These are phyloP conservation scores for Tricholoma sp. DNA, from an alignment of 768 basidiomycete genomes.

Conservation along the genomic window DNA sequence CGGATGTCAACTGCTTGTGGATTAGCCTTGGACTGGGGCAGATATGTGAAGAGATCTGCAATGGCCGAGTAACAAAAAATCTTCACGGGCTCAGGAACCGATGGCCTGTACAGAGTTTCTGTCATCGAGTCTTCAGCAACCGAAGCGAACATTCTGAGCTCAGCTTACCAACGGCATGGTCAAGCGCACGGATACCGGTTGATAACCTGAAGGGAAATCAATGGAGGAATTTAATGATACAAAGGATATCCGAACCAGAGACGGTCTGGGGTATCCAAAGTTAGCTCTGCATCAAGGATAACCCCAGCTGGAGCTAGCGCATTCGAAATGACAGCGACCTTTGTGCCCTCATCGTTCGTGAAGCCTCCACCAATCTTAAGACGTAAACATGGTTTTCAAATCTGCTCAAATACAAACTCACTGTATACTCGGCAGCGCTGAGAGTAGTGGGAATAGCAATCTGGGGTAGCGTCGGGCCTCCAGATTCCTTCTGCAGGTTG, in stretches of 20 bases:
- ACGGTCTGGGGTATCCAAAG: constrained; percentile 65
- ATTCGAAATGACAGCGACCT: constrained; percentile 51
- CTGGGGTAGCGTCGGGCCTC: constrained; percentile 50
- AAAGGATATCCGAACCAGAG: constrained; percentile 48
- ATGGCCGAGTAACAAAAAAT: constrained; percentile 61
- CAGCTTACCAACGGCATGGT: constrained; percentile 67
- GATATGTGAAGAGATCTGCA: constrained; percentile 68
- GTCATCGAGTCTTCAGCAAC: constrained; percentile 4
- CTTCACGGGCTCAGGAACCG: constrained; percentile 54
- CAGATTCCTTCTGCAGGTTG: constrained; percentile 51
- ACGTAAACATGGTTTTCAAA: neutral
- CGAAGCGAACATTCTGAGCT: neutral
- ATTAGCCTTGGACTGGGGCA: constrained; percentile 59
- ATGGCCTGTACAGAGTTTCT: constrained; percentile 63
- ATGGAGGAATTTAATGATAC: neutral
- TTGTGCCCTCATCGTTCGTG: constrained; percentile 64
- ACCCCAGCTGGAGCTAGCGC: constrained; percentile 66
- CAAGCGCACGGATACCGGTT: constrained; percentile 72
- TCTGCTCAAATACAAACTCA: constrained; percentile 21
- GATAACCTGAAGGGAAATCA: constrained; percentile 49
- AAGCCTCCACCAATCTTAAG: constrained; percentile 62
- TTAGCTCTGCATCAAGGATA: constrained; percentile 74
- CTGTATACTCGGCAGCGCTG: constrained; percentile 73
- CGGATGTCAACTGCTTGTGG: constrained; percentile 52
- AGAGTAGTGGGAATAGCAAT: constrained; percentile 82